These are phyloP conservation scores for Nelumbo lutea DNA, from an alignment of 164 flowering plant genomes.

Conservation along the genomic window DNA sequence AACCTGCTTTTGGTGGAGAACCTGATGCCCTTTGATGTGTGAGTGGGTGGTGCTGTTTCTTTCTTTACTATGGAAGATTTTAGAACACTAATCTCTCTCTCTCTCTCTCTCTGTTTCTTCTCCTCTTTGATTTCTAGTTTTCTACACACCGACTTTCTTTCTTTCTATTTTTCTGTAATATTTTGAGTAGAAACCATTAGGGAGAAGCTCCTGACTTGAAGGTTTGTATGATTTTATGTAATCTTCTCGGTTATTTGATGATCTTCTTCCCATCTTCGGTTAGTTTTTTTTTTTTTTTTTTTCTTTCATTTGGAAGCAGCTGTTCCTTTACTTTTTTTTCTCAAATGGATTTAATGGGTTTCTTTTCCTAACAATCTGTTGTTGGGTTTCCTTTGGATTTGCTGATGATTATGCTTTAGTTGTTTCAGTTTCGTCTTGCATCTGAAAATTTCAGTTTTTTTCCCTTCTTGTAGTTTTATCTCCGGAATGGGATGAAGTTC, in stretches of 20 bases:
- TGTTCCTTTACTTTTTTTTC: neutral
- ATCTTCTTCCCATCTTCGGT: neutral
- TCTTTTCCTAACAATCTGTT: neutral
- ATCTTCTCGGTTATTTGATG: neutral
- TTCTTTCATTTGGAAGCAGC: neutral
- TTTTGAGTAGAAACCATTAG: slow-evolving; percentile 7
- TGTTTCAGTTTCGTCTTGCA: too few species aligned
- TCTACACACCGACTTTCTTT: too few species aligned
- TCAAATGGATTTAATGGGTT: neutral
- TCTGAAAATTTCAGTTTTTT: too few species aligned
- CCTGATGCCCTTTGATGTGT: slow-evolving; percentile 67
- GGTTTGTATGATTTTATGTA: slow-evolving; percentile 12
- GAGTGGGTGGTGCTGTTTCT: slow-evolving; percentile 63
- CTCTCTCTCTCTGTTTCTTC: slow-evolving; percentile 8
- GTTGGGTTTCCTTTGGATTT: slow-evolving; percentile 7
- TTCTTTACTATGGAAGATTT: slow-evolving; percentile 10
- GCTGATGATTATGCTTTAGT: neutral
- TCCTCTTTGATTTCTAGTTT: neutral
- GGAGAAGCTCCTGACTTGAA: neutral
- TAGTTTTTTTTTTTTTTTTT: slow-evolving; percentile 5
- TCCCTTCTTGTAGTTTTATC: too few species aligned
- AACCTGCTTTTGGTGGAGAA: slow-evolving; percentile 47
- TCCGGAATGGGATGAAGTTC: too few species aligned
- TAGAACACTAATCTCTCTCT: slow-evolving; percentile 1
- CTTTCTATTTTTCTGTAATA: too few species aligned